A percentile compares a stretch with the other conserved stretches of the same genome.
phyloP scores from a whole-genome alignment of 176 grass and related monocot genomes.

The Zoysia pacifica region DNA sequence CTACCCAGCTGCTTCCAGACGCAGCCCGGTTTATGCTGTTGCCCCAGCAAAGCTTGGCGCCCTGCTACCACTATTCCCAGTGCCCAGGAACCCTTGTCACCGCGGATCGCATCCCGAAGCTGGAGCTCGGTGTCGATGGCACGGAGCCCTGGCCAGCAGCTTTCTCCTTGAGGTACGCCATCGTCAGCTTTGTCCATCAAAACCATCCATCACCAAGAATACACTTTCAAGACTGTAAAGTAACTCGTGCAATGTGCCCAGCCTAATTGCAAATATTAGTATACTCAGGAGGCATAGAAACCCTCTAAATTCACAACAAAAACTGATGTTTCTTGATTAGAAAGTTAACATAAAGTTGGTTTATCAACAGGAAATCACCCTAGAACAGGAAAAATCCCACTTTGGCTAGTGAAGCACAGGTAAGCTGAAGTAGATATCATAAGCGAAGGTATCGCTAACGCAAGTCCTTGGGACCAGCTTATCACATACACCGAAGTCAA shows the following conservation, averaged over 20 bases:
- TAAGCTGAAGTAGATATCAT: background rate
- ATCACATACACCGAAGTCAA: background rate
- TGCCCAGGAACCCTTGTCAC: slow-evolving; percentile 84
- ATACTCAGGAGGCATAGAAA: too few species aligned
- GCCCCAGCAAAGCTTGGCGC: slow-evolving; percentile 77
- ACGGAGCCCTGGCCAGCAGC: slow-evolving; percentile 61
- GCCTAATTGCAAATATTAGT: background rate
- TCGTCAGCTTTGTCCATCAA: slow-evolving; percentile 62
- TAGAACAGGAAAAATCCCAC: background rate
- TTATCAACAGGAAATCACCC: too few species aligned
- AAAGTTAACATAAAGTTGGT: background rate
- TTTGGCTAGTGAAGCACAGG: background rate
- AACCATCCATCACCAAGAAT: background rate
- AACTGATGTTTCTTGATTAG: background rate
- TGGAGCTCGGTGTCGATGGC: slow-evolving; percentile 67
- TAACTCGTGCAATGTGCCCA: too few species aligned
- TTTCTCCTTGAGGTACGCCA: slow-evolving; percentile 91
- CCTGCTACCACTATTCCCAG: slow-evolving; percentile 63
- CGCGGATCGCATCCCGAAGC: slow-evolving; percentile 78
- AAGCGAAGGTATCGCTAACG: background rate
- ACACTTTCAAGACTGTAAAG: background rate
- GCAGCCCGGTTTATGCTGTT: slow-evolving; percentile 66
- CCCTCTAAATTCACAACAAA: background rate
- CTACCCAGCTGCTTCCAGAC: slow-evolving; percentile 63
- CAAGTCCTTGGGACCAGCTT: background rate